These are phyloP conservation scores for Fusarium citri DNA, from an alignment of 2,329 filamentous ascomycete genomes.

Conservation along the genomic window DNA sequence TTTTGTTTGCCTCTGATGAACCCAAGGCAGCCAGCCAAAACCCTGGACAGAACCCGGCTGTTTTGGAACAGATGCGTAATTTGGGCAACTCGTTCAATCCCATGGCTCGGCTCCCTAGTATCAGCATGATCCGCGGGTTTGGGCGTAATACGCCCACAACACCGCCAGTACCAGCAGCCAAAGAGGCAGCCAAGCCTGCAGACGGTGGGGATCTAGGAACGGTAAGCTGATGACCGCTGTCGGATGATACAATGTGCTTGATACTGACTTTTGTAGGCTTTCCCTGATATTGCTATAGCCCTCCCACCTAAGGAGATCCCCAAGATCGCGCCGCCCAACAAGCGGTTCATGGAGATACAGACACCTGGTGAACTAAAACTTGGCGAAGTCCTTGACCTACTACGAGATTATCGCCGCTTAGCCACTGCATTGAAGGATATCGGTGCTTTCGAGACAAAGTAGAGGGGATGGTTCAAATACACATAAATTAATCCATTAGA, in stretches of 20 bases:
- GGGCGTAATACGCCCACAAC: conserved; percentile 64
- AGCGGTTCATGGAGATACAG: conserved; percentile 78
- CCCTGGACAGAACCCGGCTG: conserved; percentile 61
- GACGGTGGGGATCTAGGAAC: conserved; percentile 69
- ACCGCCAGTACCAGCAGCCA: conserved; percentile 53
- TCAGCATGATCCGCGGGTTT: conserved; percentile 80
- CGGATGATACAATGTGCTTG: not conserved
- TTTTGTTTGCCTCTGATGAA: conserved; percentile 61
- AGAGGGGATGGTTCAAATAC: conserved; percentile 1
- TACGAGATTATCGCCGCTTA: conserved; percentile 80
- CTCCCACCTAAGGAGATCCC: conserved; percentile 66
- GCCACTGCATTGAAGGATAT: conserved; percentile 72
- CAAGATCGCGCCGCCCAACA: conserved; percentile 74
- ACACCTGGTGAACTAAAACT: conserved; percentile 77
- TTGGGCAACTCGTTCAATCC: conserved; percentile 86
- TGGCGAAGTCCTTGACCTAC: conserved; percentile 77
- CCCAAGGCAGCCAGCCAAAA: conserved; percentile 36
- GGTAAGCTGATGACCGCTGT: conserved; percentile 55
- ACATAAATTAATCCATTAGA: conserved; percentile 29
- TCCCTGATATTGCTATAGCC: conserved; percentile 67
- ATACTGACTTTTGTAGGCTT: conserved; percentile 58
- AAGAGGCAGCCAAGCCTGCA: conserved; percentile 53
- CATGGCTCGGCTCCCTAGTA: conserved; percentile 79
- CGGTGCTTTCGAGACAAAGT: conserved; percentile 67
- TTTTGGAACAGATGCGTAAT: conserved; percentile 84